Evolutionary conservation across 805 yeast species (phyloP), one percentile per base, ranked within the genome.

Genomic region (Lachancea nothofagi): DNA sequence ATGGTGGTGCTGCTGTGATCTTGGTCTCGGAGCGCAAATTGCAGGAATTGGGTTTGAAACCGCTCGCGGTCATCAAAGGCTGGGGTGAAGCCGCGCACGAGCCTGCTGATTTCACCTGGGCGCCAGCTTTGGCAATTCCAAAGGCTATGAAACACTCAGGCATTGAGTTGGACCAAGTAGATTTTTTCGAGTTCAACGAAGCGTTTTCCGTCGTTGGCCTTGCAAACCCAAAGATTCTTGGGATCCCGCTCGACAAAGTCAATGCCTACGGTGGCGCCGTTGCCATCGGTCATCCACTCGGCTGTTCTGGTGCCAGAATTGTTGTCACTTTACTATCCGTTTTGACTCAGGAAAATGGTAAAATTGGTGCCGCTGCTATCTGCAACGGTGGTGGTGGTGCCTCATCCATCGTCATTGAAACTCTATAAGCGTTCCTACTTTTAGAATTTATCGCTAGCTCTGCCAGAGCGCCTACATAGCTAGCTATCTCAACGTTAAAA

Each of bases 311-410:
- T 65, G 94, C 95, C 33, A 77, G 97, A 73, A 76, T 93, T 56
- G 77, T 93, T 42, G 89, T 86, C 50, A 93, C 98, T 21, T 74
- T 93, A 64, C 56, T 79, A 43, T 76, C 87, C 36, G 88, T 89
- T 13, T 76, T 93, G 59, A 50, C 66, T 27, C 96, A 90, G 70
- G 97, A 93, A 72, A 67, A 67, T 41, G 94, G 90, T 53, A 86
- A 82, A 69, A 65, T 80, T 52, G 99, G 99, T 64, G 87, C 79
- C 51, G 97, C 96, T 55, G 96, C 87, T 64, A 82, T 93, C 61
- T 93, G 98, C 75, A 93, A 93, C 66, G 98, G 99, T 72, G 99
- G 99, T 58, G 99, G 99, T 63, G 99, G 98, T 62, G 97, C 97
- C 36, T 83, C 95, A 41, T 81, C 97, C 19, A 71, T 93, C 55